phyloP scores from a whole-genome alignment of 2,329 filamentous ascomycete species.

The Colletotrichum costaricense region DNA sequence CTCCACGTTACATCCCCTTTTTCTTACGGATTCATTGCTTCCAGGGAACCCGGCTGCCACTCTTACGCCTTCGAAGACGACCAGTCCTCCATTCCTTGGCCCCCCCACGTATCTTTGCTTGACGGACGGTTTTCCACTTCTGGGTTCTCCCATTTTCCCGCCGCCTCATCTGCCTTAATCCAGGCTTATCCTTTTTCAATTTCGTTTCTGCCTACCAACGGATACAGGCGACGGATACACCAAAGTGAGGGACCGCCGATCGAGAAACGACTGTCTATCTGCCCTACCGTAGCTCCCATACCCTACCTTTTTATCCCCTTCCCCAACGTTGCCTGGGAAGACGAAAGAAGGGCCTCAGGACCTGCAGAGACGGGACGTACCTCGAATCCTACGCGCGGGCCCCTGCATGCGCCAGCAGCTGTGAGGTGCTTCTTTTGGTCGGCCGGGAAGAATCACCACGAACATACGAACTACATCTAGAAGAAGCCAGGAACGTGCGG shows the following conservation, averaged over 20 bases:
- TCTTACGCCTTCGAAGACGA: constrained; percentile 19
- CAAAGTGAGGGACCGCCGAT: background rate
- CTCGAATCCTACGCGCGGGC: constrained; percentile 2
- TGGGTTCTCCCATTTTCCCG: constrained; percentile 8
- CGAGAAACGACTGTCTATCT: background rate
- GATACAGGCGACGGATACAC: background rate
- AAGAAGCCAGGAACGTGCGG: background rate
- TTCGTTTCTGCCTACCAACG: background rate
- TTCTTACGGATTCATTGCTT: constrained; percentile 23
- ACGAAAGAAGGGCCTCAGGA: background rate
- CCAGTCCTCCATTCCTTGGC: background rate
- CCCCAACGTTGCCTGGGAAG: background rate
- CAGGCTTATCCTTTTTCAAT: constrained; percentile 8
- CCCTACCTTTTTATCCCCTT: background rate
- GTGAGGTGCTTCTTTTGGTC: background rate
- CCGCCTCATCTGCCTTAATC: background rate
- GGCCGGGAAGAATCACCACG: background rate
- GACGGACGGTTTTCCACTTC: background rate
- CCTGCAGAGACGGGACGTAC: constrained; percentile 20
- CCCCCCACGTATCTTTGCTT: constrained; percentile 9
- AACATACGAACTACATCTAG: background rate
- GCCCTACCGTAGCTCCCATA: background rate
- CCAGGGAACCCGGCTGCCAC: constrained; percentile 14
- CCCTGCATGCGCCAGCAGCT: constrained; percentile 13
- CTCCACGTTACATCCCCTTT: constrained; percentile 34